Evolutionary conservation across 768 basidiomycete species (phyloP).

Genomic region (Tricholoma flavovirens): DNA sequence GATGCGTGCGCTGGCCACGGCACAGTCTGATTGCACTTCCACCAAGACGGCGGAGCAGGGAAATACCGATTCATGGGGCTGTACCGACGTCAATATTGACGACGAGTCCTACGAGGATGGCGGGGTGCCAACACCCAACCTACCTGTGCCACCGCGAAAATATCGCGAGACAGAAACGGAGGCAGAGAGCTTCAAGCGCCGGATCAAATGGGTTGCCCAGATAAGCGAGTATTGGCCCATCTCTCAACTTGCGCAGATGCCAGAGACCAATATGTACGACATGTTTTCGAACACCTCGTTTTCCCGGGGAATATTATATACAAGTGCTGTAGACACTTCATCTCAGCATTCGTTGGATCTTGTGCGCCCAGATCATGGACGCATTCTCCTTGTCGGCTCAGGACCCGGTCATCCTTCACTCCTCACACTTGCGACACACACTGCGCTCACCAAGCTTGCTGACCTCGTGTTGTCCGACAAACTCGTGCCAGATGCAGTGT

Average conservation of each 20-base stretch:
- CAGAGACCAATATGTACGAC: constrained; percentile 60
- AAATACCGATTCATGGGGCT: background rate
- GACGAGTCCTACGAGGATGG: constrained; percentile 52
- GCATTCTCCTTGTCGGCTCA: constrained; percentile 89
- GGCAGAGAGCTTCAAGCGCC: constrained; percentile 46
- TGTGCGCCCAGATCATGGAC: constrained; percentile 37
- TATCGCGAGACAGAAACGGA: constrained; percentile 35
- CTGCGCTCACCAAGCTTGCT: constrained; percentile 70
- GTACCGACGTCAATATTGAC: background rate
- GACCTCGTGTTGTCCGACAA: constrained; percentile 94
- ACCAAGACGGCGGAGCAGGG: constrained; percentile 22
- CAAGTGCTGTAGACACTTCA: constrained; percentile 9
- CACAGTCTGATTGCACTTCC: constrained; percentile 8
- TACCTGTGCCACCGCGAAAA: constrained; percentile 54
- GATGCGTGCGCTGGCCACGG: constrained; percentile 51
- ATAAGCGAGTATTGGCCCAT: constrained; percentile 96
- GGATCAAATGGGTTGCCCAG: constrained; percentile 92
- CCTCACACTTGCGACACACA: constrained; percentile 82
- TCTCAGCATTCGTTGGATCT: constrained; percentile 31
- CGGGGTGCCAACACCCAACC: constrained; percentile 54
- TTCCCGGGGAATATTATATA: background rate
- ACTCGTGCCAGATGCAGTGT: constrained; percentile 84
- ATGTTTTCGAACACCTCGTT: constrained; percentile 47
- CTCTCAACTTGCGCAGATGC: constrained; percentile 65
- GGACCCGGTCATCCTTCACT: constrained; percentile 94